Base-by-base conservation (phyloP, 441 rosid species). In the Brassica hybrid region DNA sequence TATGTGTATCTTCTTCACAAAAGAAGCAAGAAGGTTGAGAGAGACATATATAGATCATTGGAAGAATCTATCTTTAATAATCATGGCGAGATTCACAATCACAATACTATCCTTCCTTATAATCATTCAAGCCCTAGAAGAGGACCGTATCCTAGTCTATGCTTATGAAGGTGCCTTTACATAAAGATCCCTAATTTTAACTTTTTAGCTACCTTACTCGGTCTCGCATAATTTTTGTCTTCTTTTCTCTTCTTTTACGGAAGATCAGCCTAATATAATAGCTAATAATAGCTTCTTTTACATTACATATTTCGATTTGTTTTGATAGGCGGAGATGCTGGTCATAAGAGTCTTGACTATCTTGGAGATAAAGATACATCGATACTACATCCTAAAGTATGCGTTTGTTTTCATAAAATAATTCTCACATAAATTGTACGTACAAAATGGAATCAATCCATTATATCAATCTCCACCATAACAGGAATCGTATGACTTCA, bases 161-260 rank as follows among this genome's bases (percentile, higher is more conserved):
- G 75, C 66, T 56, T 65, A 63, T 41, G 23, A 56, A 76, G 80
- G 80, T 76, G 34, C 65, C 58, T 76, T 76, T 63, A 54, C 66
- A 62, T 54, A 63, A 36, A 70, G 63, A 76, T 64, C 65, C 69
- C 34, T 38, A 36, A 8, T 18, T 56, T 70, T n/a, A 3, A 1
- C 59, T 21, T 63, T 69, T 69, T 62, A 9, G 3, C 8, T 62
- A 60, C 54, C 68, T 43, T 60, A 48, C 36, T 50, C 7, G 62
- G 34, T 14, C 27, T 45, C 13, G 14, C 65, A 60, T 19, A 30
- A 16, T 3, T 57, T 19, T 56, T 18, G 61, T 19, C 13, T 57
- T 2, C 9, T 56, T 27, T 52, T 54, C 14, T 48, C 16, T n/a
- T 7, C 8, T 0, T 25, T 12, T 19, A 3, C 25, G 21, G 60